A percentile compares a stretch with the other conserved stretches of the same genome.
Conservation (phyloP, 2,329 filamentous ascomycete species). For the Epichloe gansuensis region DNA sequence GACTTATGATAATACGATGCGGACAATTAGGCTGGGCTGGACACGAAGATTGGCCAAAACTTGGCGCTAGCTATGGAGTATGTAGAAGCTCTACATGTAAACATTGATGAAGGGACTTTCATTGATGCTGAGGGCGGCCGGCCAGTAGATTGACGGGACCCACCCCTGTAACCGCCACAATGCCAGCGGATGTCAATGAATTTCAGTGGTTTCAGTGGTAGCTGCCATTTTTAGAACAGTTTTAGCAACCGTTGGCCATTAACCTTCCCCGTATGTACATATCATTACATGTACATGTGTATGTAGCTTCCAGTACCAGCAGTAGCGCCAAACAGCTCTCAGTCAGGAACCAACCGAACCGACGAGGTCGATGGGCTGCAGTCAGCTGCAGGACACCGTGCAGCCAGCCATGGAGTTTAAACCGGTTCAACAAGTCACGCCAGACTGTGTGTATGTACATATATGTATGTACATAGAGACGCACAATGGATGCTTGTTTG, state of each 20-base stretch:
- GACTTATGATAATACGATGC: no score
- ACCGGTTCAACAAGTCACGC: no score
- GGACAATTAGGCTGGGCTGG: no score
- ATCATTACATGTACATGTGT: no score
- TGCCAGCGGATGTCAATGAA: background rate
- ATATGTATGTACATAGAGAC: no score
- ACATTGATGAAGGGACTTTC: background rate
- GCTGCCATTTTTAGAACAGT: conserved; percentile 7
- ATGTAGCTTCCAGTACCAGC: no score
- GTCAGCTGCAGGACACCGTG: background rate
- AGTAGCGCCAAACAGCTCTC: background rate
- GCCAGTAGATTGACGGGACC: background rate
- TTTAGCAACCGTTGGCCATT: conserved; percentile 5
- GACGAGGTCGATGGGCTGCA: background rate
- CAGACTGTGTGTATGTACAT: no score
- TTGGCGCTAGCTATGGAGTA: no score
- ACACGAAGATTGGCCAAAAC: no score
- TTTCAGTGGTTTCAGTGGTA: background rate
- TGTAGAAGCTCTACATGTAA: no score
- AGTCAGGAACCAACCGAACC: background rate
- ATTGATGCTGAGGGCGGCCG: background rate
- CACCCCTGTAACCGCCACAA: background rate
- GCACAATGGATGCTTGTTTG: background rate
- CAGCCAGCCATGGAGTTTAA: no score
- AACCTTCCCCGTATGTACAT: background rate